Conservation (phyloP, 1,284 basidiomycete genomes). For the Neolentinus lepideus region DNA sequence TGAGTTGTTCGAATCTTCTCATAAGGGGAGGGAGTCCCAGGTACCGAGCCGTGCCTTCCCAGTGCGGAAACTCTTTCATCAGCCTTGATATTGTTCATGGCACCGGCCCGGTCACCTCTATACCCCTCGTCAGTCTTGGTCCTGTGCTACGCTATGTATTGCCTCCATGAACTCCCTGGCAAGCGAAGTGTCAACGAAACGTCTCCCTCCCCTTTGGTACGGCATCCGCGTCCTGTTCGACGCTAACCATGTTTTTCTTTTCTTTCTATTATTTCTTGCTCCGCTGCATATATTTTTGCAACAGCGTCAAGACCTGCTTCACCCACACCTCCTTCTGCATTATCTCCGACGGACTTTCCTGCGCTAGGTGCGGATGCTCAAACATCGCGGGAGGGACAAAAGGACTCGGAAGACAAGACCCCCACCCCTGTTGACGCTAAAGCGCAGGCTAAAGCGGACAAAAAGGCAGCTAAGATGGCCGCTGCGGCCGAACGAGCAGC, state of each 20-base stretch:
- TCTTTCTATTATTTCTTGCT: slow-evolving; percentile 8
- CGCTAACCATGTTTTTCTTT: slow-evolving; percentile 1
- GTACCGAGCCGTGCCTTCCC: slow-evolving; percentile 80
- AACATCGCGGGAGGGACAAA: slow-evolving; percentile 18
- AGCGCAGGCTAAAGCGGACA: slow-evolving; percentile 45
- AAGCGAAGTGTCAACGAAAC: neutral
- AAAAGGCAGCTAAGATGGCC: slow-evolving; percentile 54
- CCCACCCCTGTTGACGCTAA: slow-evolving; percentile 25
- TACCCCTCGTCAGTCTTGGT: slow-evolving; percentile 18
- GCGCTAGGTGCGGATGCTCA: slow-evolving; percentile 31
- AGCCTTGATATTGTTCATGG: slow-evolving; percentile 37
- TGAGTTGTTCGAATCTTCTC: slow-evolving; percentile 49
- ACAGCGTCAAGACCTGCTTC: slow-evolving; percentile 42
- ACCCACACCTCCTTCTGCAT: slow-evolving; percentile 30
- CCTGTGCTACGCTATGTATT: slow-evolving; percentile 16
- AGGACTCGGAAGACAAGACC: slow-evolving; percentile 16
- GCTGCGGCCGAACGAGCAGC: slow-evolving; percentile 52
- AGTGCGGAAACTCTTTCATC: slow-evolving; percentile 72
- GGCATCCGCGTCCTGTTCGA: neutral
- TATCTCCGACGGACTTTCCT: slow-evolving; percentile 71
- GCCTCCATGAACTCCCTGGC: neutral
- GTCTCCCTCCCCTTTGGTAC: slow-evolving; percentile 5
- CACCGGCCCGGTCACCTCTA: slow-evolving; percentile 21
- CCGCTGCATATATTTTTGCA: slow-evolving; percentile 20
- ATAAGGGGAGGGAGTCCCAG: slow-evolving; percentile 64